A percentile compares a stretch with the other conserved stretches of the same genome.
Conservation (phyloP, 306 rosid species). For the Rubus idaeus region DNA sequence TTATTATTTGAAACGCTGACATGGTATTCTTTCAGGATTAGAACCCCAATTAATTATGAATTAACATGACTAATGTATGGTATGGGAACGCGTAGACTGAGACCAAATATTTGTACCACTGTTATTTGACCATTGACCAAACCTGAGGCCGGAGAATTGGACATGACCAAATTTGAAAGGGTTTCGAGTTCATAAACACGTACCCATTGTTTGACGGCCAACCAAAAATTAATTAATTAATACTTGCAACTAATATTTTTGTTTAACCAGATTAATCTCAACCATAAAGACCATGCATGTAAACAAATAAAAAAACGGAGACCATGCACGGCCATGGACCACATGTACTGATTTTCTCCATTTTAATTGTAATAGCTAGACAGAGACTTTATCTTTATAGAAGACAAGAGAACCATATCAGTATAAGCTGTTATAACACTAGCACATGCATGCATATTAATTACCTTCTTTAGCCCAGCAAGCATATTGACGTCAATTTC, state of each 20-base stretch:
- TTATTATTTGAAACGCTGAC: not conserved
- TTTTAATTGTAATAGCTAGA: not conserved
- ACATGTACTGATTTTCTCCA: not conserved
- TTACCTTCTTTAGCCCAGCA: constrained; percentile 66
- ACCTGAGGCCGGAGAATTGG: not conserved
- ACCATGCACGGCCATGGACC: not conserved
- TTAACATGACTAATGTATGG: not conserved
- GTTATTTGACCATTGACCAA: constrained; percentile 33
- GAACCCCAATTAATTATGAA: not conserved
- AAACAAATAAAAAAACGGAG: not conserved
- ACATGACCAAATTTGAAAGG: not conserved
- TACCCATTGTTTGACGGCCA: not conserved
- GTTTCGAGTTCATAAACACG: not conserved
- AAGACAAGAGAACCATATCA: not conserved
- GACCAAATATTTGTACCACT: not conserved
- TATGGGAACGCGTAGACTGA: constrained; percentile 16
- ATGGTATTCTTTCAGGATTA: not conserved
- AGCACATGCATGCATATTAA: not conserved
- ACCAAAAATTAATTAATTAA: not conserved
- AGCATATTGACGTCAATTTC: constrained; percentile 48
- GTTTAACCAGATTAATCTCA: not conserved
- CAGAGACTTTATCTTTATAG: not conserved
- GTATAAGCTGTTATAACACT: not conserved
- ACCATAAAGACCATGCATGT: not conserved
- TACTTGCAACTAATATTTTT: no score